Evolutionary conservation across 345 rosid species (phyloP).

Genomic region (Heritiera littoralis): DNA sequence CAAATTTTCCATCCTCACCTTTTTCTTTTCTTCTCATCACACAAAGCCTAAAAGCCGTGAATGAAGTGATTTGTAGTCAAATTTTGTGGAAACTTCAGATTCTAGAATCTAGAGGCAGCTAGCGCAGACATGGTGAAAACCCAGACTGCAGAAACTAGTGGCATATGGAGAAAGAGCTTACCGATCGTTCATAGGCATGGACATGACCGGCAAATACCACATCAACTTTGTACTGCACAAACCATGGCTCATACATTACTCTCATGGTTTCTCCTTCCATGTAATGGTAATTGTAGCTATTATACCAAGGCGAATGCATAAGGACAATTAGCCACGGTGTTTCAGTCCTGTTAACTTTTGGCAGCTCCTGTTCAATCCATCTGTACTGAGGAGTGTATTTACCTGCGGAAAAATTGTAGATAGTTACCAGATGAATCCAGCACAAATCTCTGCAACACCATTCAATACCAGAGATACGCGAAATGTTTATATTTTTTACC

Average conservation of each 20-base stretch:
- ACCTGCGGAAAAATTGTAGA: conserved; percentile 37
- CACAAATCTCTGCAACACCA: neutral
- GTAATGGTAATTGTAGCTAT: conserved; percentile 88
- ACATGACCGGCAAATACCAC: conserved; percentile 91
- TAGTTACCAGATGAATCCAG: neutral
- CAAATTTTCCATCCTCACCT: too few species aligned
- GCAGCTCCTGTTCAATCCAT: conserved; percentile 77
- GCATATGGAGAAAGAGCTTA: conserved; percentile 37
- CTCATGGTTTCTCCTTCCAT: conserved; percentile 99
- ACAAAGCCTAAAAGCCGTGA: neutral
- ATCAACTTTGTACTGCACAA: conserved; percentile 75
- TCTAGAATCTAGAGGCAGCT: too few species aligned
- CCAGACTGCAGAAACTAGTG: neutral
- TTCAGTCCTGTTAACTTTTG: conserved; percentile 77
- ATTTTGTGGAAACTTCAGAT: neutral
- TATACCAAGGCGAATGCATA: conserved; percentile 89
- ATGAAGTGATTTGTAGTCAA: too few species aligned
- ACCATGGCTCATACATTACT: conserved; percentile 84
- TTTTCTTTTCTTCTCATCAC: too few species aligned
- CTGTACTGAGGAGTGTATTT: conserved; percentile 77
- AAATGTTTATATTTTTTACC: conserved; percentile 40
- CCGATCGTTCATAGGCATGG: conserved; percentile 93
- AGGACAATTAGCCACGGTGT: conserved; percentile 92
- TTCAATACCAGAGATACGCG: neutral
- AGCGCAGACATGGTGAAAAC: neutral